phyloP scores from a whole-genome alignment of 2,329 filamentous ascomycete species.

The Tolypocladium sp. region DNA sequence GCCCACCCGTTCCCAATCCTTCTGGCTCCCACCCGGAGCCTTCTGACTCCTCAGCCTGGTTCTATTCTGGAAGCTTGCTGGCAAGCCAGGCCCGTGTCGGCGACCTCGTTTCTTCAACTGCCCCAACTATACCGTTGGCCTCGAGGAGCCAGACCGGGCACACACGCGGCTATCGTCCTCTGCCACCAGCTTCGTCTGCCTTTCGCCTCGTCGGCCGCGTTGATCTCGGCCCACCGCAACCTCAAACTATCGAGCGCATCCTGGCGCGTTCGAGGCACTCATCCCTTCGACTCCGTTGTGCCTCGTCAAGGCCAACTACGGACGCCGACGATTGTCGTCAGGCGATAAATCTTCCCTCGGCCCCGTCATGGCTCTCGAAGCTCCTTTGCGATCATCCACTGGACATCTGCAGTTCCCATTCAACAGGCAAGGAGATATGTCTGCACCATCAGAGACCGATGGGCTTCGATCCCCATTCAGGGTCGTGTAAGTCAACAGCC shows the following conservation, averaged over 20 bases:
- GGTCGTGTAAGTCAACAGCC: slow-evolving; percentile 35
- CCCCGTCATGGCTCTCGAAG: slow-evolving; percentile 30
- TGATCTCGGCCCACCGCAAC: slow-evolving; percentile 1
- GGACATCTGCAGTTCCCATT: slow-evolving; percentile 32
- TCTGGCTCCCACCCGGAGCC: slow-evolving; percentile 9
- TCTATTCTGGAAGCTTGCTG: slow-evolving; percentile 13
- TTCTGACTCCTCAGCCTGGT: slow-evolving; percentile 9
- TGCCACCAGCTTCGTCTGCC: not conserved
- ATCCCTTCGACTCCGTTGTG: slow-evolving; percentile 1
- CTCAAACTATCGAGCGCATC: slow-evolving; percentile 2
- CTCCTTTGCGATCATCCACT: slow-evolving; percentile 53
- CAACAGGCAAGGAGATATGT: slow-evolving; percentile 41
- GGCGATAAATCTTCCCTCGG: not conserved
- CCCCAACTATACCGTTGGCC: slow-evolving; percentile 1
- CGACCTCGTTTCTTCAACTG: slow-evolving; percentile 10
- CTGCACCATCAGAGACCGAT: slow-evolving; percentile 43
- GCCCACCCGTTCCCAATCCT: slow-evolving; percentile 15
- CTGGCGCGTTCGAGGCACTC: slow-evolving; percentile 13
- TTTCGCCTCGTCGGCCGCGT: not conserved
- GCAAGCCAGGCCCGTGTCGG: slow-evolving; percentile 10
- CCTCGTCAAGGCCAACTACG: not conserved
- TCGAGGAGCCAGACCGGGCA: slow-evolving; percentile 1
- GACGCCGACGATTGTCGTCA: not conserved
- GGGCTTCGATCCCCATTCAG: slow-evolving; percentile 38
- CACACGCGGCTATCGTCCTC: not conserved